A percentile compares a stretch with the other conserved stretches of the same genome.
Evolutionary conservation across 1,284 basidiomycete genomes (phyloP).

Genomic region (Salmacisia buchloeana): DNA sequence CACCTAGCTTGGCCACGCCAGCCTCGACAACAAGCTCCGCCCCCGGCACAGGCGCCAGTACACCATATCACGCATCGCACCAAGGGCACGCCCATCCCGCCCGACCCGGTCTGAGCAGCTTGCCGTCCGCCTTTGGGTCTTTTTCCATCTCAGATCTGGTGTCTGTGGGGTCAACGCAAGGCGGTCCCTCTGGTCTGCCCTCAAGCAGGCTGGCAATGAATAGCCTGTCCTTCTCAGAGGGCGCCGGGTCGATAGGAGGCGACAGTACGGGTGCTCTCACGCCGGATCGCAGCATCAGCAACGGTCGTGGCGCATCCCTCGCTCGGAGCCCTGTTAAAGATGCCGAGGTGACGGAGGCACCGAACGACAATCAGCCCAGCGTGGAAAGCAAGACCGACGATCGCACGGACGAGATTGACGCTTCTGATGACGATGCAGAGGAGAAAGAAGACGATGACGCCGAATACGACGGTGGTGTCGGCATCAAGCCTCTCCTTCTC

Average conservation of each 20-base stretch:
- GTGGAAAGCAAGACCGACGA: slow-evolving; percentile 6
- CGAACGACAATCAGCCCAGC: background rate
- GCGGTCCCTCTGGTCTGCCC: background rate
- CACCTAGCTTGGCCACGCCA: background rate
- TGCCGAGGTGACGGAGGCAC: slow-evolving; percentile 21
- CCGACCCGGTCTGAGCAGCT: background rate
- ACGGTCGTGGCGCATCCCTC: slow-evolving; percentile 9
- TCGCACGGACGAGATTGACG: background rate
- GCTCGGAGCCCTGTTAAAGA: slow-evolving; percentile 14
- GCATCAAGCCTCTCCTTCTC: slow-evolving; percentile 51
- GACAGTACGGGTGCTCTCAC: slow-evolving; percentile 15
- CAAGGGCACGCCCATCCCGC: background rate
- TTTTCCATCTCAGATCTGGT: slow-evolving; percentile 47
- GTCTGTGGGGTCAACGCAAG: slow-evolving; percentile 27
- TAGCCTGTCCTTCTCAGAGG: slow-evolving; percentile 19
- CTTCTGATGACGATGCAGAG: slow-evolving; percentile 5
- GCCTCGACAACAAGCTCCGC: background rate
- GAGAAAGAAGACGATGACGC: slow-evolving; percentile 7
- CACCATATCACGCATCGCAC: background rate
- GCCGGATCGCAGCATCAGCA: background rate
- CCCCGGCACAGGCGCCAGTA: background rate
- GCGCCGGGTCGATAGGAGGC: slow-evolving; percentile 19
- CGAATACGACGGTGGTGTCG: slow-evolving; percentile 8
- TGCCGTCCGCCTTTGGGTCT: slow-evolving; percentile 10
- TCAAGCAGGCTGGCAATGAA: slow-evolving; percentile 7